Evolutionary conservation across 2,329 filamentous ascomycete species (phyloP), one percentile per base, ranked within the genome.

Genomic region (Alternaria arborescens): DNA sequence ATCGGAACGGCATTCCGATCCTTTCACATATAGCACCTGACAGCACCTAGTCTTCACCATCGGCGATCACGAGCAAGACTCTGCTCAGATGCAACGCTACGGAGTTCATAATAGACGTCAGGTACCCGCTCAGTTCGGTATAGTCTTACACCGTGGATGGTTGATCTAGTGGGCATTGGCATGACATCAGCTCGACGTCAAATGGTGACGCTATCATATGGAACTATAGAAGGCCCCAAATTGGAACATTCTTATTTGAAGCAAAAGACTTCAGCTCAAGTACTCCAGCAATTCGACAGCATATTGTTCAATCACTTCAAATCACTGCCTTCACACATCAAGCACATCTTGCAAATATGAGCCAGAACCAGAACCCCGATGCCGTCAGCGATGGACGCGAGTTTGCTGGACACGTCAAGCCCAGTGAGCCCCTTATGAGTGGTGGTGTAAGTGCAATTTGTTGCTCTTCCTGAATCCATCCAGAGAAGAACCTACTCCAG

Each of bases 361-460:
- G 67, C 55, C 65, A 67, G 52, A 88, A 88, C 75, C 72, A 65
- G 53, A 88, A 88, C 75, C 72, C 83, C 43, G 81, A 88, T 24
- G 82, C 86, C 28, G 77, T 88, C 60, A 80, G 78, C 67, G 81
- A 83, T 64, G 77, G 79, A 51, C 82, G 86, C 70, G 81, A 87
- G 70, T 88, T 90, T 74, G 78, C 81, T 66, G 82, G 83, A 62
- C 81, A 79, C 22, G 80, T 86, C 2, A 78, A 81, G 11, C 83
- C 81, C 8, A 78, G 84, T 4, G 81, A 86, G 67, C 88, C 87
- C 14, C 69, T 87, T 44, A 84, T 82, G 28, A 84, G 78, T 32
- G 80, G 82, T 51, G 86, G 87, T 20, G 85, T 88, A 83, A 78
- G 83, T 81, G 51, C 8, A 41, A 8, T 46, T 8, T 12, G 20